Evolutionary conservation across 75 land plant species (phyloP).

Genomic region (Pinus tabuliformis): DNA sequence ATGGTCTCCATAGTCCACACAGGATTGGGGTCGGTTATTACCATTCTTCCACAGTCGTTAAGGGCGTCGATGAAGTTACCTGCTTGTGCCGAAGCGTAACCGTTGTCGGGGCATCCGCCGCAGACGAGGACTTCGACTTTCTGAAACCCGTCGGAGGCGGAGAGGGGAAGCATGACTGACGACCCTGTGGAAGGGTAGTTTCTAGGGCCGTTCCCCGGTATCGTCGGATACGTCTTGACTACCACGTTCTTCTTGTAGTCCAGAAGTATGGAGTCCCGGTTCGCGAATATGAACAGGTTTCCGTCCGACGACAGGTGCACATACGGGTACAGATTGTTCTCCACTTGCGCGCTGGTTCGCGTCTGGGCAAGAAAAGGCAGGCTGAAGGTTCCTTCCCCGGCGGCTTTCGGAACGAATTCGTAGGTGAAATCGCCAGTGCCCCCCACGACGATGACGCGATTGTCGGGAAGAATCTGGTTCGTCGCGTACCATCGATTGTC

Average conservation of each 20-base stretch:
- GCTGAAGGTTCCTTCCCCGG: neutral
- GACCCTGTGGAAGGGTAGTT: constrained; percentile 38
- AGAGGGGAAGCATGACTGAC: constrained; percentile 29
- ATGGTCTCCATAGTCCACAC: constrained; percentile 61
- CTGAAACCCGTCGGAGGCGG: neutral
- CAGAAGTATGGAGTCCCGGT: constrained; percentile 38
- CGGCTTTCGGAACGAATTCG: constrained; percentile 32
- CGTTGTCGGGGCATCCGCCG: constrained; percentile 56
- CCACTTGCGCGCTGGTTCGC: neutral
- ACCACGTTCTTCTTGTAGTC: constrained; percentile 28
- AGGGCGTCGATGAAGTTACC: constrained; percentile 34
- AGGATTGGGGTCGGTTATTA: constrained; percentile 44
- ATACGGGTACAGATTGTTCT: constrained; percentile 38
- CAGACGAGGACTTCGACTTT: constrained; percentile 57
- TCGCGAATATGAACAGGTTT: constrained; percentile 48
- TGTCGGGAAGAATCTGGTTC: constrained; percentile 64
- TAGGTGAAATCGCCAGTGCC: constrained; percentile 40
- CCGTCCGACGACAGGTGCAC: constrained; percentile 26
- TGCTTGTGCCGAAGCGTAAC: constrained; percentile 1
- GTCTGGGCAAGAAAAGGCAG: constrained; percentile 30
- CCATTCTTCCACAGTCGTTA: constrained; percentile 46
- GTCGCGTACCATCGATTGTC: constrained; percentile 33
- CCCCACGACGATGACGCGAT: constrained; percentile 51
- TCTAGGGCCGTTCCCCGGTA: constrained; percentile 29
- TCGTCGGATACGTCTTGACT: constrained; percentile 21